Base-by-base conservation (phyloP, 352 stramenopile genomes). In the Peronospora destructor region DNA sequence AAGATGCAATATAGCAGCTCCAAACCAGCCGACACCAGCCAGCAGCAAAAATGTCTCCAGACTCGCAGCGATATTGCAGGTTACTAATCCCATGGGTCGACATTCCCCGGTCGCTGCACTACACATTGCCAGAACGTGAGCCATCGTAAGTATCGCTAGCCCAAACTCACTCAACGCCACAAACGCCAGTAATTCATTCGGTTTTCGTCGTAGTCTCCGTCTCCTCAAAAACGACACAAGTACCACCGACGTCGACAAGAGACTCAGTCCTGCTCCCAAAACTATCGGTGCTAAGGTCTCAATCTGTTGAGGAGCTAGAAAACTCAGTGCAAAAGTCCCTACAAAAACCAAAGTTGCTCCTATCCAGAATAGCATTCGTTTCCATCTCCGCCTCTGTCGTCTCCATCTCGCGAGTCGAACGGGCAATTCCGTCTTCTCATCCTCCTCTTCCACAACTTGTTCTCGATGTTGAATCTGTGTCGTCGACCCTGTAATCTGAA, bases 141-240 rank as follows among this genome's bases (percentile, higher is more conserved):
- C 28, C 8, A 88, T 35, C 28, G 71, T 69, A 0, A 83, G 32
- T 8, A 76, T 1, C 0, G 72, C 74, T 5, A 86, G 53, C 6
- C 66, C 71, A 41, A 82, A 73, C 48, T 86, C 77, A 29, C 74
- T 84, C 8, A 76, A 23, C 8, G 74, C 75, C 7, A 86, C 74
- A 61, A 73, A 82, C 16, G 81, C 73, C 21, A 88, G 55, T 16
- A 86, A 59, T 14, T 86, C 73, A 47, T 88, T 88, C 10, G 77
- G 77, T 53, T 71, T 61, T 42, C 73, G 59, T 42, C 62, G 56
- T 19, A 64, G 55, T 16, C 56, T 49, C 9, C 61, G 43, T 54
- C 72, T 55, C 6, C 61, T 53, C n/a, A 74, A 25, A 42, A 83
- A 85, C 28, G 73, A 84, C 0, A 73, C 58, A 7, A 85, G 46